These are phyloP conservation scores for Fusarium caatingaense DNA, from an alignment of 2,329 filamentous ascomycete species.

Conservation along the genomic window DNA sequence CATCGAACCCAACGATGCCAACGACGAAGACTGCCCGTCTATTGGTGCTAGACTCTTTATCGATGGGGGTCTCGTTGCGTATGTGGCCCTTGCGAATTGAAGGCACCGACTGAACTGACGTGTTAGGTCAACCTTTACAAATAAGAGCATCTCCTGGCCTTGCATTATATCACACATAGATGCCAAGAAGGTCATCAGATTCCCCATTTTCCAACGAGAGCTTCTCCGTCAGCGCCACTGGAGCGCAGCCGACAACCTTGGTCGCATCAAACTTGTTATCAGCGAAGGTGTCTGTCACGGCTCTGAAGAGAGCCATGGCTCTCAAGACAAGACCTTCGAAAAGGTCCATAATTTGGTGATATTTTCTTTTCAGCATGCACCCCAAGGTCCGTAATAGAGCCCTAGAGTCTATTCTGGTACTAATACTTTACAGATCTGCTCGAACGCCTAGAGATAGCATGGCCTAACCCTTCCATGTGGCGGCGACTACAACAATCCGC, in stretches of 20 bases:
- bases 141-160: conserved; percentile 63
- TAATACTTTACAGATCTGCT: conserved; percentile 66
- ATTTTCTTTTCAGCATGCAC: conserved; percentile 89
- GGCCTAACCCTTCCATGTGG: conserved; percentile 82
- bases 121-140: conserved; percentile 65
- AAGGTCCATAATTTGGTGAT: conserved; percentile 77
- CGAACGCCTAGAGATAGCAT: conserved; percentile 79
- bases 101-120: conserved; percentile 2
- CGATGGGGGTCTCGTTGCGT: conserved; percentile 75
- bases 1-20: conserved; percentile 65
- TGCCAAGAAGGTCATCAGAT: conserved; percentile 71
- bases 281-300: conserved; percentile 76
- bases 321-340: conserved; percentile 66
- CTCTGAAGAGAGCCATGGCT: conserved; percentile 61
- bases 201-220: conserved; percentile 77
- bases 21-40: conserved; percentile 63
- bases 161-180: conserved; percentile 62
- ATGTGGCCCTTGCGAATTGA: conserved; percentile 2
- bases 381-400: conserved; percentile 67
- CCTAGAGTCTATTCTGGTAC: fast-evolving
- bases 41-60: conserved; percentile 76
- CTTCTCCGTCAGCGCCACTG: conserved; percentile 77
- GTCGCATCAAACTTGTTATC: conserved; percentile 81
- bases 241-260: conserved; percentile 76
- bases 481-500: conserved; percentile 46